phyloP scores from a whole-genome alignment of 1,284 basidiomycete genomes.

The Leccinum subfulvum region DNA sequence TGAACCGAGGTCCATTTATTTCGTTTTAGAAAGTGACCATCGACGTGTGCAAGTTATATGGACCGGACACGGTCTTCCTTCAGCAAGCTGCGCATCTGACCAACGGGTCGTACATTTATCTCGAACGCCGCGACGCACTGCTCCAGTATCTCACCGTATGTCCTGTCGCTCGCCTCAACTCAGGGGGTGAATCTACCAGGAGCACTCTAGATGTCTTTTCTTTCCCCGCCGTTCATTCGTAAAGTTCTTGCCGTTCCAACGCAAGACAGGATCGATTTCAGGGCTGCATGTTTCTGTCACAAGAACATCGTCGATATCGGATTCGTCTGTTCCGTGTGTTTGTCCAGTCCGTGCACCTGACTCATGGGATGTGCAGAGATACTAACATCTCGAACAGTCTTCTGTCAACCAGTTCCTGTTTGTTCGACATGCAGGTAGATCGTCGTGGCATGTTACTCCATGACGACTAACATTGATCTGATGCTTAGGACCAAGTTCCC shows the following conservation, averaged over 20 bases:
- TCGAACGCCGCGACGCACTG: conserved; percentile 77
- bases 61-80: conserved; percentile 90
- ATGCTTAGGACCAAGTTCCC: conserved; percentile 84
- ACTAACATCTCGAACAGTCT: conserved; percentile 54
- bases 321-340: conserved; percentile 95
- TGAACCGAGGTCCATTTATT: not conserved
- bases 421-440: conserved; percentile 88
- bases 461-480: not conserved
- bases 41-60: conserved; percentile 92
- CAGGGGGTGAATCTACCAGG: not conserved
- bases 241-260: conserved; percentile 82
- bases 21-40: conserved; percentile 83
- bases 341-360: conserved; percentile 71
- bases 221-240: conserved; percentile 81
- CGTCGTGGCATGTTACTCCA: conserved; percentile 9
- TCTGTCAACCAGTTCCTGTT: conserved; percentile 89
- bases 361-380: not conserved
- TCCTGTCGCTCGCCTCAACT: conserved; percentile 6
- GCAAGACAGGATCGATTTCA: conserved; percentile 93
- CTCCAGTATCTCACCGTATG: conserved; percentile 86
- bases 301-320: conserved; percentile 95
- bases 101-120: conserved; percentile 87
- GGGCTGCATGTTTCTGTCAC: conserved; percentile 98
- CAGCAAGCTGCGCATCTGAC: conserved; percentile 97
- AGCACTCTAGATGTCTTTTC: conserved; percentile 78